Base-by-base conservation (phyloP, 192 early-diverging fungal genomes). In the Rhizoclosmatium sp. region DNA sequence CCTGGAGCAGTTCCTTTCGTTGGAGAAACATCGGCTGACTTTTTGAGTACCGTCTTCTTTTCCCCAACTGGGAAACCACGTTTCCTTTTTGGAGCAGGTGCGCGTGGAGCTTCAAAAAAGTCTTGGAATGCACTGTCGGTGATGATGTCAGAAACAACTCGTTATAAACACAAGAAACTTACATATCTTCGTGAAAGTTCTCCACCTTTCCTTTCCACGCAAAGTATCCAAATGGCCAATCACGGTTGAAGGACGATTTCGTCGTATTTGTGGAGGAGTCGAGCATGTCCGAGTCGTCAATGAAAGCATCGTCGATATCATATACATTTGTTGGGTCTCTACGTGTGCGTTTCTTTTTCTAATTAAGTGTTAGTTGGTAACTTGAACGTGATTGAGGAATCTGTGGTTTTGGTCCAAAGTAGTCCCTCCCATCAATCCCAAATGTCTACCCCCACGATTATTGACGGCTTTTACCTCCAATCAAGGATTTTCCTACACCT, bases 221-320 rank as follows among this genome's bases (percentile, higher is more conserved):
- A 71, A 87, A 87, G 49, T 69, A 87, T 40, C 82, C 82, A 39
- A 54, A 78, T 39, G 80, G 59, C 78, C 75, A 81, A 9, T 54
- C 47, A 19, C 47, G 39, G 10, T 78, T 76, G 19, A 61, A 41
- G 12, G 56, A 39, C 9, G 61, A 23, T 41, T 48, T 59, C n/a
- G 68, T 16, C 31, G 68, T 67, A 47, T 71, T 40, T 7, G 41
- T 44, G 10, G 9, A 83, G 31, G 61, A 47, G 23, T 59, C 69
- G 56, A 81, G 82, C 47, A 85, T 56, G 31, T 88, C 87, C 3
- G 58, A 75, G 68, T 88, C 87, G 62, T 88, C 87, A 49, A 88
- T 88, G 70, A 88, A 88, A 60, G 84, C 84, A 70, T 88, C 87
- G 42, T 87, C 81, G 21, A 84, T 64, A 68, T 87, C 86, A 77